Percentiles rank a stretch among this genome's conserved stretches.
phyloP scores from a whole-genome alignment of 2,329 filamentous ascomycete genomes.

The Venturia oleaginea region DNA sequence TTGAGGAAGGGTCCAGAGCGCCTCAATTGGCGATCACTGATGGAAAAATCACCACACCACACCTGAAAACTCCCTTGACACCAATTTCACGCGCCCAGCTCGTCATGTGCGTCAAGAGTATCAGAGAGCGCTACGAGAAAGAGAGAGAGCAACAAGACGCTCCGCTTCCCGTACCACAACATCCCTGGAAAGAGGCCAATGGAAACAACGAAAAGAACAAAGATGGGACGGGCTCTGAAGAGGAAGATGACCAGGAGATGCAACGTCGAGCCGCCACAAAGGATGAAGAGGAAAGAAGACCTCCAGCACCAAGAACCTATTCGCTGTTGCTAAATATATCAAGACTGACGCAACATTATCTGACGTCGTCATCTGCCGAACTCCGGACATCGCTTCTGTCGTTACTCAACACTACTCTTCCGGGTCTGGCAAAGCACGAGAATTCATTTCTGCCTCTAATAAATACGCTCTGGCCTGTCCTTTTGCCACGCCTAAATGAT shows the following conservation, averaged over 20 bases:
- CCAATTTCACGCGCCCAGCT: slow-evolving; percentile 20
- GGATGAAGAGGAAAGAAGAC: slow-evolving; percentile 46
- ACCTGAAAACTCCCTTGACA: background rate
- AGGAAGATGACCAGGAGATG: background rate
- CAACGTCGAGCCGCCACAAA: slow-evolving; percentile 21
- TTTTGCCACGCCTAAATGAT: slow-evolving; percentile 60
- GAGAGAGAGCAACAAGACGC: background rate
- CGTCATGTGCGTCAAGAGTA: slow-evolving; percentile 27
- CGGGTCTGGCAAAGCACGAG: slow-evolving; percentile 65
- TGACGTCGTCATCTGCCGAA: slow-evolving; percentile 73
- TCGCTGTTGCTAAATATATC: slow-evolving; percentile 74
- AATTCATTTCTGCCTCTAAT: slow-evolving; percentile 80
- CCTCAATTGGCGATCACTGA: slow-evolving; percentile 39
- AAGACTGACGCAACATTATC: slow-evolving; percentile 76
- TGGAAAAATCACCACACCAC: slow-evolving; percentile 16
- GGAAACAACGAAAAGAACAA: slow-evolving; percentile 23
- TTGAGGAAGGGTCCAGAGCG: slow-evolving; percentile 65
- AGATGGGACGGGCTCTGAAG: slow-evolving; percentile 20
- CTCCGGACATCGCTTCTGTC: slow-evolving; percentile 71
- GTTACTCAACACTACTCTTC: slow-evolving; percentile 63
- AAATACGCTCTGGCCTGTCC: slow-evolving; percentile 82
- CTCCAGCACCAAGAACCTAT: slow-evolving; percentile 68
- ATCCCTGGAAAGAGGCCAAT: slow-evolving; percentile 25
- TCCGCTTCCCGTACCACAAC: slow-evolving; percentile 20
- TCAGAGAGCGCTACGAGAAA: slow-evolving; percentile 17